These are phyloP conservation scores for Saprolegnia parasitica DNA, from an alignment of 352 stramenopile species.

Conservation along the genomic window DNA sequence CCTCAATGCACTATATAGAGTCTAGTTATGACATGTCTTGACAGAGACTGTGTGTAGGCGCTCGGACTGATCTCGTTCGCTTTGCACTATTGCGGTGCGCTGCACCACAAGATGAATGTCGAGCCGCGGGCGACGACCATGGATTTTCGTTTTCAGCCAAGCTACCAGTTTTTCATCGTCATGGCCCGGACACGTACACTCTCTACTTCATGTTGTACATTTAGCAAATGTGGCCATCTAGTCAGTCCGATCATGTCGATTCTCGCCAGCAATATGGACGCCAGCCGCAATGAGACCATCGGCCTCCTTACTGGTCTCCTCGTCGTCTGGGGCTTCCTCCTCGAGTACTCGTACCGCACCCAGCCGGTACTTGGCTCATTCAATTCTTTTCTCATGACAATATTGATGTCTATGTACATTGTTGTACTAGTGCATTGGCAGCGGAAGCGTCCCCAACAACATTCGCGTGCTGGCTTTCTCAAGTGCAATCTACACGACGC, in stretches of 20 bases:
- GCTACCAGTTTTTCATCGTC: background rate
- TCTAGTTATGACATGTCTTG: no score
- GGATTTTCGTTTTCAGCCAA: background rate
- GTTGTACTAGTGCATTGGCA: background rate
- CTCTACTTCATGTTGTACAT: background rate
- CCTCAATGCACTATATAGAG: no score
- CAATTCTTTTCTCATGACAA: no score
- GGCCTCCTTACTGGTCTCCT: background rate
- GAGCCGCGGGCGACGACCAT: background rate
- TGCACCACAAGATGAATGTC: background rate
- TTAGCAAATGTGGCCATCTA: background rate
- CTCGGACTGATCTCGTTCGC: background rate
- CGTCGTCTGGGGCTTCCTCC: background rate
- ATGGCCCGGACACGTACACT: background rate
- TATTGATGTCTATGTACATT: background rate
- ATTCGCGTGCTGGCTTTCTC: background rate
- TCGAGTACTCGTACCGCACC: background rate
- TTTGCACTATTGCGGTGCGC: background rate
- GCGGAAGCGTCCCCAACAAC: background rate
- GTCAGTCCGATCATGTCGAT: background rate
- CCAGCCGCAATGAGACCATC: background rate
- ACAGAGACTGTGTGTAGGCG: no score
- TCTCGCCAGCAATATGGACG: background rate
- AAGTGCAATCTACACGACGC: background rate
- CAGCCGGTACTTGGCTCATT: background rate